phyloP scores from a whole-genome alignment of 2,329 filamentous ascomycete genomes.

The Gliomastix tumulicola region DNA sequence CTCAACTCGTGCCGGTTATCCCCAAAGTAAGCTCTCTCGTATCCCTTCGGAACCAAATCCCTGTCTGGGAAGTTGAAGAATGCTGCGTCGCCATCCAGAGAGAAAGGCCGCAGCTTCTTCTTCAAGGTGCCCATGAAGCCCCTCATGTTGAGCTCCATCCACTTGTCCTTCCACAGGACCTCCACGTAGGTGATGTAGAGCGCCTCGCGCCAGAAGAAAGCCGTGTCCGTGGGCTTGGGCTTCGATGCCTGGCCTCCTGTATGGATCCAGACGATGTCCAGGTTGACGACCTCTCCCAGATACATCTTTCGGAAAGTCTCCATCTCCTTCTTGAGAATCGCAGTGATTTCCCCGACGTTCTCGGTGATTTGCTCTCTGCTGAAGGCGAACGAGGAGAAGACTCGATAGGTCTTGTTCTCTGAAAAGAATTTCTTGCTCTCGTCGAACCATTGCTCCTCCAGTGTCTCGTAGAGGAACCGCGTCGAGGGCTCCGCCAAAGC shows the following conservation, averaged over 20 bases:
- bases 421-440: slow-evolving; percentile 12
- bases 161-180: not conserved
- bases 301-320: not conserved
- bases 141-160: not conserved
- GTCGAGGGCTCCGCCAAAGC: slow-evolving; percentile 7
- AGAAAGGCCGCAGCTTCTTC: not conserved
- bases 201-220: not conserved
- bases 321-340: slow-evolving; percentile 6
- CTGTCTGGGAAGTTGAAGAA: slow-evolving; percentile 22
- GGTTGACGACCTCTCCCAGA: not conserved
- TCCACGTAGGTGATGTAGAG: not conserved
- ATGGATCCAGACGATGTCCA: not conserved
- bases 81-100: slow-evolving; percentile 9
- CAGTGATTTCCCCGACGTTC: slow-evolving; percentile 8
- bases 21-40: slow-evolving; percentile 22
- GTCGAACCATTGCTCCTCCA: slow-evolving; percentile 17
- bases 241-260: not conserved
- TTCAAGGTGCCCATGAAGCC: not conserved
- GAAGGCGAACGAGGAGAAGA: slow-evolving; percentile 15
- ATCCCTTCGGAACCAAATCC: not conserved
- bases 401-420: slow-evolving; percentile 9
- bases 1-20: slow-evolving; percentile 13
- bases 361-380: not conserved
- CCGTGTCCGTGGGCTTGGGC: not conserved
- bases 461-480: slow-evolving; percentile 19